Conservation (phyloP, 495 filamentous ascomycete genomes). For the Parathielavia appendiculata region DNA sequence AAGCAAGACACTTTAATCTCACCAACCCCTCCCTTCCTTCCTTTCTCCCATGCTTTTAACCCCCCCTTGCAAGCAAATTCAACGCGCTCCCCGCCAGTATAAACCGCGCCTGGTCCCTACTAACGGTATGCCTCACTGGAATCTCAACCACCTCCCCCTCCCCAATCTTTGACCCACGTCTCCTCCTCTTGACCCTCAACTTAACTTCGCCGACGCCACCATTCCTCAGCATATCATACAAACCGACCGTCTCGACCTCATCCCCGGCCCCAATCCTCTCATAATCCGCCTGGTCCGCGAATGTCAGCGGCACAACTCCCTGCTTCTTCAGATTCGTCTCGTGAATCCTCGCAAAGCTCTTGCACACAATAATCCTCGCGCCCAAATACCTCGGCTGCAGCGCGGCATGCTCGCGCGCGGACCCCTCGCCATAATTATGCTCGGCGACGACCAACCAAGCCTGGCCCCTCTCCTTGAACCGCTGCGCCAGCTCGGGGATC, state of each 20-base stretch:
- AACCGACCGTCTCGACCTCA: constrained; percentile 69
- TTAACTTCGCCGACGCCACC: constrained; percentile 76
- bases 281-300: constrained; percentile 83
- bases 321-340: constrained; percentile 99
- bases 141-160: constrained; percentile 58
- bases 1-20: background rate
- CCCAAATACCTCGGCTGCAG: constrained; percentile 92
- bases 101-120: constrained; percentile 81
- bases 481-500: constrained; percentile 80
- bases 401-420: constrained; percentile 92
- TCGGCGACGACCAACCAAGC: constrained; percentile 93
- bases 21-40: too few species aligned
- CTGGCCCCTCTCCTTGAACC: constrained; percentile 67
- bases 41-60: background rate
- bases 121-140: constrained; percentile 71
- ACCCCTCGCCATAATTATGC: constrained; percentile 97
- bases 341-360: constrained; percentile 93
- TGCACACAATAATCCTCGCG: constrained; percentile 78
- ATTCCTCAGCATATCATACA: constrained; percentile 72
- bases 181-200: constrained; percentile 57
- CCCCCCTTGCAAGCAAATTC: constrained; percentile 68
- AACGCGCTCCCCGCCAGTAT: constrained; percentile 90
- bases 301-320: constrained; percentile 88
- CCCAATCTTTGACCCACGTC: constrained; percentile 31
- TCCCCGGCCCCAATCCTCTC: constrained; percentile 76